Percentiles rank a stretch among this genome's conserved stretches.
These are phyloP conservation scores for Hordeum vulgare DNA, from an alignment of 176 grass and related monocot species.

Conservation along the genomic window DNA sequence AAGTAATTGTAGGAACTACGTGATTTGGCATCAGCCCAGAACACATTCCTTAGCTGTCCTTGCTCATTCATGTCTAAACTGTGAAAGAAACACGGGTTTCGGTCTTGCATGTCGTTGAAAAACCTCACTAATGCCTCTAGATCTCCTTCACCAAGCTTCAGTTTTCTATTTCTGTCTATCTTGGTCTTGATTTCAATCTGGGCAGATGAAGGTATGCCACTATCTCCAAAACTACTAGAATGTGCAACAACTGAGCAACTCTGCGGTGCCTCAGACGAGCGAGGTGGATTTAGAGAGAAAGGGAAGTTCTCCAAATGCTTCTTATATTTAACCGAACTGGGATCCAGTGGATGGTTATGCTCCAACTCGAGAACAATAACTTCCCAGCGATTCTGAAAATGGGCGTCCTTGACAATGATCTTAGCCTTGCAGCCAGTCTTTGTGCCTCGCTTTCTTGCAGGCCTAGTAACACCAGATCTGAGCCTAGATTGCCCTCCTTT, in stretches of 20 bases:
- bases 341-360: slow-evolving; percentile 77
- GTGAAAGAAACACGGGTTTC: slow-evolving; percentile 72
- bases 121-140: slow-evolving; percentile 60
- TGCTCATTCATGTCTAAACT: slow-evolving; percentile 81
- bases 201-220: slow-evolving; percentile 20
- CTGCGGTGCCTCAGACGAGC: slow-evolving; percentile 25
- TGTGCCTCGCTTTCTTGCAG: slow-evolving; percentile 48
- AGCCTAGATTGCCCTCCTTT: slow-evolving; percentile 76
- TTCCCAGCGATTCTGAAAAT: slow-evolving; percentile 83
- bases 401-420: slow-evolving; percentile 84
- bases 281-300: slow-evolving; percentile 42
- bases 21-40: slow-evolving; percentile 80
- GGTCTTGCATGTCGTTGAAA: slow-evolving; percentile 68
- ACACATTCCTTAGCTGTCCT: slow-evolving; percentile 73
- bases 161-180: slow-evolving; percentile 57
- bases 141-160: slow-evolving; percentile 66
- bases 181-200: slow-evolving; percentile 46
- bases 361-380: slow-evolving; percentile 73
- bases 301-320: slow-evolving; percentile 58
- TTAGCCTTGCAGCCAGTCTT: slow-evolving; percentile 89
- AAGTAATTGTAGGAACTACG: slow-evolving; percentile 65
- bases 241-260: slow-evolving; percentile 9
- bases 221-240: slow-evolving; percentile 19
- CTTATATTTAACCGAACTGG: slow-evolving; percentile 59
- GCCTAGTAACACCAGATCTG: slow-evolving; percentile 48